Evolutionary conservation across 208 protist species (phyloP).

Genomic region (Trypanosoma cruzi): DNA sequence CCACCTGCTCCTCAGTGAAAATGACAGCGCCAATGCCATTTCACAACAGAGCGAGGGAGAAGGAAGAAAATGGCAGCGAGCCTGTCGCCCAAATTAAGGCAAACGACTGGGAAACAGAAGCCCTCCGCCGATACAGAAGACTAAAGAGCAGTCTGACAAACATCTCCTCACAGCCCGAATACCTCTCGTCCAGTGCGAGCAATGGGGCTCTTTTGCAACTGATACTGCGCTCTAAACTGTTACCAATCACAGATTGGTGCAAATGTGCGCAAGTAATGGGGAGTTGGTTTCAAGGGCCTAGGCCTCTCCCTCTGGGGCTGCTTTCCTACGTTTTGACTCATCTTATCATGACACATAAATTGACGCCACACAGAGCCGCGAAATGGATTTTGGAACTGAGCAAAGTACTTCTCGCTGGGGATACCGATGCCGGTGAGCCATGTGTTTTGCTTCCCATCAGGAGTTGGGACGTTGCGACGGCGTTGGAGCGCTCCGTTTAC

Average conservation of each 20-base stretch:
- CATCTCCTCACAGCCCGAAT: slow-evolving; percentile 3
- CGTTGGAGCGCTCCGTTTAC: slow-evolving; percentile 21
- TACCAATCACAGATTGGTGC: slow-evolving; percentile 27
- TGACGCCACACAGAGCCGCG: slow-evolving; percentile 19
- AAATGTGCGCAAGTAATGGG: slow-evolving; percentile 25
- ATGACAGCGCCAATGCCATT: neutral
- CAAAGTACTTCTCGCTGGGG: slow-evolving; percentile 6
- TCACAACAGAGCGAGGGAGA: neutral
- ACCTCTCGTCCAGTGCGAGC: slow-evolving; percentile 5
- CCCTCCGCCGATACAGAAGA: slow-evolving; percentile 25
- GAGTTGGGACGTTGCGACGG: slow-evolving; percentile 22
- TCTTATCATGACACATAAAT: slow-evolving; percentile 19
- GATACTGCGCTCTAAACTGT: slow-evolving; percentile 40
- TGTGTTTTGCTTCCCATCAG: neutral
- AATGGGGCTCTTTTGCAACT: slow-evolving; percentile 33
- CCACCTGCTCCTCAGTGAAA: neutral
- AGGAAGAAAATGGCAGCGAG: neutral
- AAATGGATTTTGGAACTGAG: slow-evolving; percentile 21
- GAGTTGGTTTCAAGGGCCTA: slow-evolving; percentile 20
- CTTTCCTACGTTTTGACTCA: slow-evolving; percentile 19
- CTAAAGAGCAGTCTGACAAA: slow-evolving; percentile 3
- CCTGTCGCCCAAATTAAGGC: neutral
- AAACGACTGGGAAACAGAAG: slow-evolving; percentile 24
- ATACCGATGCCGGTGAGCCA: neutral
- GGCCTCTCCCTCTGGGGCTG: slow-evolving; percentile 7